A percentile compares a stretch with the other conserved stretches of the same genome.
Evolutionary conservation across 169 alveolate species (phyloP).

Genomic region (Ichthyophthirius multifiliis): DNA sequence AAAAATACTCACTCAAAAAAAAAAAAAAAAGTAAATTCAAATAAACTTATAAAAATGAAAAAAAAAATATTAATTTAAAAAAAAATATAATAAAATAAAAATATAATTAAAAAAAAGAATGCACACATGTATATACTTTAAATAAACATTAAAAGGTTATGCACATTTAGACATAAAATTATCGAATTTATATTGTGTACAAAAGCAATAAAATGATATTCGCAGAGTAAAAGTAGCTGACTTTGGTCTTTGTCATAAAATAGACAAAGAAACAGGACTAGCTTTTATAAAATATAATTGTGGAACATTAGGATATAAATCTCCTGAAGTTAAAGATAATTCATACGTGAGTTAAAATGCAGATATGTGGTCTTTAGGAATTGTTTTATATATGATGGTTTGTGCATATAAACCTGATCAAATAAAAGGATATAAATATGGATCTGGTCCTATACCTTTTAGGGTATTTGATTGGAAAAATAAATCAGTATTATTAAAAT

Average conservation of each 20-base stretch:
- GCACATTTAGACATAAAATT: conserved; percentile 51
- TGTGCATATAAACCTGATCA: conserved; percentile 51
- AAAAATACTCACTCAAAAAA: not conserved
- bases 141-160: no score
- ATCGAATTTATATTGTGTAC: conserved; percentile 40
- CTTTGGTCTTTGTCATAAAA: conserved; percentile 23
- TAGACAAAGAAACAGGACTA: conserved; percentile 22
- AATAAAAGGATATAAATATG: conserved; percentile 37
- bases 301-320: conserved; percentile 23
- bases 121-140: no score
- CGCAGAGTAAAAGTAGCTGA: conserved; percentile 40
- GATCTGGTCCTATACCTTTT: conserved; percentile 36
- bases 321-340: conserved; percentile 35
- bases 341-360: conserved; percentile 17
- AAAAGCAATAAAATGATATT: conserved; percentile 12
- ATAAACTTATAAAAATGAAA: no score
- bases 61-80: no score
- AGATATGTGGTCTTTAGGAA: conserved; percentile 60
- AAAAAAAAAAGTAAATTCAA: no score
- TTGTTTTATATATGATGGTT: conserved; percentile 45
- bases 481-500: conserved; percentile 4
- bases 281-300: conserved; percentile 26
- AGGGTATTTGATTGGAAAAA: conserved; percentile 39
- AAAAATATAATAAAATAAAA: no score
- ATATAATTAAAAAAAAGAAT: no score